Base-by-base conservation (phyloP, 257 asterid genomes). In the Verbena officinalis region DNA sequence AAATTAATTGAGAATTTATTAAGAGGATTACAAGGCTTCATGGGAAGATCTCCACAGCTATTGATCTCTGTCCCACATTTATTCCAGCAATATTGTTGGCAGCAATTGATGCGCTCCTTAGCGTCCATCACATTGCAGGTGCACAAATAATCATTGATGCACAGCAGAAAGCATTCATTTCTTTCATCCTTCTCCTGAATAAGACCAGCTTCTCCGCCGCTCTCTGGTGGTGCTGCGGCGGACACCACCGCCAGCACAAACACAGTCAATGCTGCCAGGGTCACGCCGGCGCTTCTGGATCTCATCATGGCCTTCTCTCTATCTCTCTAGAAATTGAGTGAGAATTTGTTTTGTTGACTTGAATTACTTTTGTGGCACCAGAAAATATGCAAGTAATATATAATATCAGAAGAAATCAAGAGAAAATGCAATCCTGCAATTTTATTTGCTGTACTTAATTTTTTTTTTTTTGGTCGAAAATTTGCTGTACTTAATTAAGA, bases 71-170 rank as follows among this genome's bases (percentile, higher is more conserved):
- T n/a, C n/a, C n/a, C n/a, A n/a, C n/a, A n/a, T n/a, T n/a, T n/a
- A n/a, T n/a, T n/a, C n/a, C n/a, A 7, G 67, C 67, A 60, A n/a
- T 22, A 60, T 8, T 9, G 14, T 43, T n/a, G n/a, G 15, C 67
- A 60, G 67, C 67, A 60, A 60, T 11, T 24, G 59, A 4, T 27
- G 39, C 33, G 33, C 59, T 4, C 38, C 4, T 21, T 6, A 3
- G 2, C 38, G 24, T 53, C 21, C 39, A 5, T 16, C 40, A 8
- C 22, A 9, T 24, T 22, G 55, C 67, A 60, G 24, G 15, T 10
- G 55, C 55, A 60, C 40, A 60, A 8, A 42, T 42, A 4, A 9
- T 42, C 55, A 9, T 27, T 24, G 0, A 14, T 19, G 66, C 67
- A 60, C 40, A 42, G 24, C 14, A 60, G 33, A 27, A 14, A 42